Percentiles rank a stretch among this genome's conserved stretches.
phyloP scores from a whole-genome alignment of 2,329 filamentous ascomycete species.

The Neofusicoccum sp. region DNA sequence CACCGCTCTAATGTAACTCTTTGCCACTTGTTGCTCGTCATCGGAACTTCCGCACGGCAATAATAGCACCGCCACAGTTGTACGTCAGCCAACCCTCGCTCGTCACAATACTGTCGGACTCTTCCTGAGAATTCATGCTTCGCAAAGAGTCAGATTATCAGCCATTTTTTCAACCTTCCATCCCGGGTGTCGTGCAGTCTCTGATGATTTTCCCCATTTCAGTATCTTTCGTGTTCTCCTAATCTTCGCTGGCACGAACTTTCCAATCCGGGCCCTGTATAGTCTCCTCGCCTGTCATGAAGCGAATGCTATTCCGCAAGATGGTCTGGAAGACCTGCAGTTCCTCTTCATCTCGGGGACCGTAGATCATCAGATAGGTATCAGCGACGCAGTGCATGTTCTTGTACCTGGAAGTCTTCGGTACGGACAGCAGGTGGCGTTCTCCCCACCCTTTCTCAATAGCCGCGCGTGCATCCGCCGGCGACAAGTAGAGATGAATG shows the following conservation, averaged over 20 bases:
- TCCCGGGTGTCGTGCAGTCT: too few species aligned
- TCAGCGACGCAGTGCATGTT: background rate
- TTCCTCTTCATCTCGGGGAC: background rate
- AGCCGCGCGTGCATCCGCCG: constrained; percentile 3
- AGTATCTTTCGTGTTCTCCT: too few species aligned
- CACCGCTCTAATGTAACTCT: too few species aligned
- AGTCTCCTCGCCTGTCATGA: background rate
- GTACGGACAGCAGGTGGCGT: constrained; percentile 1
- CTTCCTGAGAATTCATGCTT: too few species aligned
- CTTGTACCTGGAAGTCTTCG: background rate
- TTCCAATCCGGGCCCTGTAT: background rate
- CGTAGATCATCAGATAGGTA: constrained; percentile 6
- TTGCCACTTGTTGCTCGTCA: too few species aligned
- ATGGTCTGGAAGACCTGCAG: background rate
- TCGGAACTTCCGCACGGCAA: too few species aligned
- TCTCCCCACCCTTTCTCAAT: constrained; percentile 14
- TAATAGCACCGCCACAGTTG: too few species aligned
- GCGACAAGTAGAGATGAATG: background rate
- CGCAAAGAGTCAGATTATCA: too few species aligned
- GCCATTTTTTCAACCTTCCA: too few species aligned
- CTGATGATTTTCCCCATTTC: too few species aligned
- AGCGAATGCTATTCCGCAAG: background rate
- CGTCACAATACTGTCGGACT: too few species aligned
- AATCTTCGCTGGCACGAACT: background rate
- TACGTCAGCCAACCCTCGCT: too few species aligned